Conservation (phyloP, 352 stramenopile species). For the Pythium rishiriense region DNA sequence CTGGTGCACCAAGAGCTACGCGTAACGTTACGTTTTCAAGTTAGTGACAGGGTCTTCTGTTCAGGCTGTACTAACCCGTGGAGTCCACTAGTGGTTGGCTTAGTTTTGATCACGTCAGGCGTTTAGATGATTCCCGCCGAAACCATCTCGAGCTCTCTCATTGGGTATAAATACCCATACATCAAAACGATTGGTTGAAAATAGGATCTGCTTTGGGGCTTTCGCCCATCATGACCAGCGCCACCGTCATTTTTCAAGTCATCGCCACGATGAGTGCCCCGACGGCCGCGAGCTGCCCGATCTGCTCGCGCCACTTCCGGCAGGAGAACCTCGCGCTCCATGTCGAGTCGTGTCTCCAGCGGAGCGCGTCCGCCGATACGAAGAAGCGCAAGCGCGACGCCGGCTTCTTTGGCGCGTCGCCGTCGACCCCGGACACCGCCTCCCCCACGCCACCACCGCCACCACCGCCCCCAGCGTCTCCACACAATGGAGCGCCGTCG, state of each 20-base stretch:
- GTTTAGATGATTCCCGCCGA: background rate
- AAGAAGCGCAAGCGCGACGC: constrained; percentile 59
- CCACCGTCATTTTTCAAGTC: background rate
- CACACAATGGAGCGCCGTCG: background rate
- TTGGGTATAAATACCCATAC: background rate
- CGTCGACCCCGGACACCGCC: background rate
- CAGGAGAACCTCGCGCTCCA: constrained; percentile 72
- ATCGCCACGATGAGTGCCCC: constrained; percentile 10
- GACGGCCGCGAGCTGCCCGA: constrained; percentile 50
- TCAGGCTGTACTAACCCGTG: background rate
- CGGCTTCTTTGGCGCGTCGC: background rate
- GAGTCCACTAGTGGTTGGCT: background rate
- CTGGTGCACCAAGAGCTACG: background rate
- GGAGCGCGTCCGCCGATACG: constrained; percentile 25
- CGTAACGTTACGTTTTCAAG: background rate
- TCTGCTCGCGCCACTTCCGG: constrained; percentile 78
- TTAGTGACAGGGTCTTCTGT: background rate
- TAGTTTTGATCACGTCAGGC: background rate
- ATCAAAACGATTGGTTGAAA: constrained; percentile 9
- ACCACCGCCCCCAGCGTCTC: background rate
- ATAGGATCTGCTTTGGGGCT: background rate
- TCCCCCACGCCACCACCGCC: background rate
- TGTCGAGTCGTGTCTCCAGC: constrained; percentile 60
- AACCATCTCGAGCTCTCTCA: background rate
- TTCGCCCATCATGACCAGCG: background rate